Conservation (phyloP, 2,329 filamentous ascomycete species). For the Zasmidium cellare region DNA sequence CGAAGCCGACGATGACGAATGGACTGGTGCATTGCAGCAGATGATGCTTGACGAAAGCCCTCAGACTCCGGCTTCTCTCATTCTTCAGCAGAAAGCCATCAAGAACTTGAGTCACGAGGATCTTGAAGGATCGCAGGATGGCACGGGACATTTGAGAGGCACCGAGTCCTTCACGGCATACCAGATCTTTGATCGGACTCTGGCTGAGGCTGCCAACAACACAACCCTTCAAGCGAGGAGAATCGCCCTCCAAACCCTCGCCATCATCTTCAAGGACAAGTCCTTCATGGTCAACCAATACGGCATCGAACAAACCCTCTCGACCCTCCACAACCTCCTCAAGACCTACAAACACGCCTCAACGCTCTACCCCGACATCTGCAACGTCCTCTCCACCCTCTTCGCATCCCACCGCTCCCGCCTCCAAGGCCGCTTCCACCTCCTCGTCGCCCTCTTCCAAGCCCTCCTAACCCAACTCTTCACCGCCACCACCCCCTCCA, state of each 20-base stretch:
- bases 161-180: neutral
- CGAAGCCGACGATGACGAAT: neutral
- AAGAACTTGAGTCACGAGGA: slow-evolving; percentile 9
- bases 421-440: slow-evolving; percentile 61
- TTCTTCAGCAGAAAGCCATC: neutral
- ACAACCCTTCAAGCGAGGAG: neutral
- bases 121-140: neutral
- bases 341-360: slow-evolving; percentile 26
- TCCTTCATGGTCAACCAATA: slow-evolving; percentile 45
- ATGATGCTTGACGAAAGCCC: neutral
- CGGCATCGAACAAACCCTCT: slow-evolving; percentile 43
- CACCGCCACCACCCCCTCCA: slow-evolving; percentile 51
- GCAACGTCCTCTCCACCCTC: slow-evolving; percentile 53
- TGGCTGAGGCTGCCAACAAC: neutral
- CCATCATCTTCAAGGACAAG: slow-evolving; percentile 25
- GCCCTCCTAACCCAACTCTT: slow-evolving; percentile 58
- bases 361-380: slow-evolving; percentile 56
- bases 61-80: neutral
- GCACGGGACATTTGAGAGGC: neutral
- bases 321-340: slow-evolving; percentile 37
- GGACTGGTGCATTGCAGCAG: neutral
- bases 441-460: slow-evolving; percentile 58
- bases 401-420: slow-evolving; percentile 59
- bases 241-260: slow-evolving; percentile 20
- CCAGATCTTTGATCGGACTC: neutral